Base-by-base conservation (phyloP, 2,329 filamentous ascomycete genomes). In the Trichothecium sympodiale region DNA sequence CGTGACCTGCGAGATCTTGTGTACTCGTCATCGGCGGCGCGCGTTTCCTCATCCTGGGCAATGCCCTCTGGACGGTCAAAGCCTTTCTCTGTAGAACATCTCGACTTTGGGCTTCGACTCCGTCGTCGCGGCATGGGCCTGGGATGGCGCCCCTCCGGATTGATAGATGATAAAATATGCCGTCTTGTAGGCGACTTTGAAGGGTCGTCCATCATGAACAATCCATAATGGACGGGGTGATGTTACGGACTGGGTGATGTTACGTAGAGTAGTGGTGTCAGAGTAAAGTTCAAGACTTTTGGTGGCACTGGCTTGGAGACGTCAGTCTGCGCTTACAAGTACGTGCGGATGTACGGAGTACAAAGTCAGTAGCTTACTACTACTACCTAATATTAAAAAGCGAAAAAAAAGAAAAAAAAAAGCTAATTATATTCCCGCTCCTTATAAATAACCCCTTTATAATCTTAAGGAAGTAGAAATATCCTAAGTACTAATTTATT, bases 141-240 rank as follows among this genome's bases (percentile, higher is more conserved):
- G 18, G 17, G 37, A 17, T 34, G 32, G 12, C 20, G n/a, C 8
- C 38, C 35, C 4, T 55, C 52, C 5, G 54, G 60, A 41, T 69
- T 67, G 45, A 67, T 64, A 6, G 66, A 70, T 6, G 62, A 64
- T 14, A 71, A 54, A 15, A 70, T 67, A 31, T 63, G 64, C n/a
- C 64, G 62, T 48, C 67, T 52, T 43, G 52, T 56, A 20, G 61
- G 55, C 17, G 60, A 62, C 33, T 54, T 39, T 10, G 44, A 41
- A 29, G 41, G 38, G 40, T 49, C 50, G 38, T 47, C 52, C 59
- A 62, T 62, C 40, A 45, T 43, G 47, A 35, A 38, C 20, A 25
- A 23, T 16, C 15, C 12, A 31, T n/a, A 31, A 27, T 9, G 18
- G 7, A 3, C 12, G 29, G 30, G 10, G 20, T 10, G 10, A 25